Conservation (phyloP, 495 filamentous ascomycete genomes). For the Lepidopterella palustris region DNA sequence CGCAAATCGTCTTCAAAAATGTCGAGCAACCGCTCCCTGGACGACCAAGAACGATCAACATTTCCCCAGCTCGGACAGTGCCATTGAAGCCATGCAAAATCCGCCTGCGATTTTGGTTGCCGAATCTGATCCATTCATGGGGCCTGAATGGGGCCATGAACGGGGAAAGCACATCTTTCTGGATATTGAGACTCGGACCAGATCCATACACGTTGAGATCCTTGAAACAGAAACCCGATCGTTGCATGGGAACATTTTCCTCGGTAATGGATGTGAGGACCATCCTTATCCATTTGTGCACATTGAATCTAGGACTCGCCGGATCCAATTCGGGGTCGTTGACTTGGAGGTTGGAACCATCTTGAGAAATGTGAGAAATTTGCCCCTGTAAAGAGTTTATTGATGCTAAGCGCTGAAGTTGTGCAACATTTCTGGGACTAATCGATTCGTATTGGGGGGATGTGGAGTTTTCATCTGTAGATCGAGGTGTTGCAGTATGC, state of each 20-base stretch:
- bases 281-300: not conserved
- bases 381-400: not conserved
- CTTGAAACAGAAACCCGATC: not conserved
- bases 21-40: slow-evolving; percentile 31
- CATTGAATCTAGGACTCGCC: not conserved
- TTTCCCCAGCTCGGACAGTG: not conserved
- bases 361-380: not conserved
- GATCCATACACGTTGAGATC: not conserved
- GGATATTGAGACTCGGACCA: not conserved
- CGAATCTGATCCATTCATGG: not conserved
- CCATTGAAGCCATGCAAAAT: not conserved
- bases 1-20: slow-evolving; percentile 24
- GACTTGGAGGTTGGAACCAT: not conserved
- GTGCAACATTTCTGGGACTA: not conserved
- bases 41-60: not conserved
- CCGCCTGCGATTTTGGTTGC: not conserved
- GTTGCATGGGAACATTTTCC: not conserved
- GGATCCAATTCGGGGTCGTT: not conserved
- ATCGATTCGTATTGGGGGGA: not conserved
- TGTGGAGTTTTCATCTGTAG: no score
- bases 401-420: not conserved
- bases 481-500: no score
- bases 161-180: not conserved
- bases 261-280: not conserved
- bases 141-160: not conserved